A percentile compares a stretch with the other conserved stretches of the same genome.
phyloP scores from a whole-genome alignment of 441 rosid species.

The Oxalis stricta region DNA sequence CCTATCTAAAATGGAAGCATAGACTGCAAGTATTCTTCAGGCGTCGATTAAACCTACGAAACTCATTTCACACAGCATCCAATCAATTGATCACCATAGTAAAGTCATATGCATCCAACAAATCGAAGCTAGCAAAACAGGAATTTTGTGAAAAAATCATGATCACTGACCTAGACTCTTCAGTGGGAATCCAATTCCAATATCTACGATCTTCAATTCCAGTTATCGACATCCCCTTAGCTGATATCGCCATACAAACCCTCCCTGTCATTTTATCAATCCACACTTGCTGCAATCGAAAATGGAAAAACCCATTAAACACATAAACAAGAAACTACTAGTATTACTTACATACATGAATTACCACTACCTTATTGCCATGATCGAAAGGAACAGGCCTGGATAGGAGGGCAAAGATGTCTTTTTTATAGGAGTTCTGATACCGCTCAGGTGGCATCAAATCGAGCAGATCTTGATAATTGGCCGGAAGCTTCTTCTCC shows the following conservation, averaged over 20 bases:
- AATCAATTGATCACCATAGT: not conserved
- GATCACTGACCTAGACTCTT: conserved; percentile 65
- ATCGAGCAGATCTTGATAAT: conserved; percentile 35
- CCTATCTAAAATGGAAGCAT: too few species aligned
- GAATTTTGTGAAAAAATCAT: not conserved
- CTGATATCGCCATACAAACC: conserved; percentile 71
- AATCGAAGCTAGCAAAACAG: not conserved
- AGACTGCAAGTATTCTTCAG: too few species aligned
- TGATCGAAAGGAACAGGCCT: conserved; percentile 49
- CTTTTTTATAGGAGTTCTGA: conserved; percentile 35
- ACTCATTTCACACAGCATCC: too few species aligned
- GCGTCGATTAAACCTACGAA: too few species aligned
- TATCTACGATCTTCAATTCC: conserved; percentile 86
- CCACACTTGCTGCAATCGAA: conserved; percentile 59
- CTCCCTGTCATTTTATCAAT: conserved; percentile 78
- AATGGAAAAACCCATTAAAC: conserved; percentile 3
- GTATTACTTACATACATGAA: not conserved
- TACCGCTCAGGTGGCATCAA: conserved; percentile 40
- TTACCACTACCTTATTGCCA: conserved; percentile 54
- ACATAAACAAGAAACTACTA: too few species aligned
- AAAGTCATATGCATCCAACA: not conserved
- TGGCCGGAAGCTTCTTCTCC: conserved; percentile 37
- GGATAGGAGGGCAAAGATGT: conserved; percentile 42
- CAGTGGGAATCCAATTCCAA: conserved; percentile 85
- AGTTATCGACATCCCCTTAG: conserved; percentile 75